phyloP scores from a whole-genome alignment of 148 eudicot genomes.

The Hydrangea macrophylla region DNA sequence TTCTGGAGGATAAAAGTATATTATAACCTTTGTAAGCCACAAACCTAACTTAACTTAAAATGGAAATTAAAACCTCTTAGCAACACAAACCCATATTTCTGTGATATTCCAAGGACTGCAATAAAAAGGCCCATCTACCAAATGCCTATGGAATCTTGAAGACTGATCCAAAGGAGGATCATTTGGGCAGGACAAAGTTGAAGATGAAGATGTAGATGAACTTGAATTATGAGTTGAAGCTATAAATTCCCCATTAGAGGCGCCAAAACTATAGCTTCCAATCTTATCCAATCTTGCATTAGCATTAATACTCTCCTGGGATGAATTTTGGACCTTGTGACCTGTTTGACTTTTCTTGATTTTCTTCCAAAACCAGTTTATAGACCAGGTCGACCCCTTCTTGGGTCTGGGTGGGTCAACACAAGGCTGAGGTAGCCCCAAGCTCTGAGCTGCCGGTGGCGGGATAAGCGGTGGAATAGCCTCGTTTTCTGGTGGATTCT shows the following conservation, averaged over 20 bases:
- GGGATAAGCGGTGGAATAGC: conserved; percentile 50
- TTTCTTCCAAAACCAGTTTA: conserved; percentile 17
- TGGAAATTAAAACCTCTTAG: neutral
- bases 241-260: conserved; percentile 10
- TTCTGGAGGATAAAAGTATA: too few species aligned
- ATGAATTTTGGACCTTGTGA: neutral
- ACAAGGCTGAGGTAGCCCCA: conserved; percentile 37
- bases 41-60: neutral
- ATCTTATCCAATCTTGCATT: neutral
- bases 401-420: conserved; percentile 10
- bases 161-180: conserved; percentile 2
- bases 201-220: conserved; percentile 20
- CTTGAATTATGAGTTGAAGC: conserved; percentile 14
- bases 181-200: conserved; percentile 5
- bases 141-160: conserved; percentile 1
- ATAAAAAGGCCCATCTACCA: conserved; percentile 14
- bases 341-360: conserved; percentile 1
- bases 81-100: conserved; percentile 16
- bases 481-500: conserved; percentile 31
- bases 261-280: conserved; percentile 7
- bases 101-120: conserved; percentile 32
- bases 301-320: neutral
- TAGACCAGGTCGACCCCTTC: conserved; percentile 6
- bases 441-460: conserved; percentile 49
- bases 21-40: too few species aligned